A percentile compares a stretch with the other conserved stretches of the same genome.
phyloP scores from a whole-genome alignment of 495 filamentous ascomycete genomes.

The Viridothelium virens region DNA sequence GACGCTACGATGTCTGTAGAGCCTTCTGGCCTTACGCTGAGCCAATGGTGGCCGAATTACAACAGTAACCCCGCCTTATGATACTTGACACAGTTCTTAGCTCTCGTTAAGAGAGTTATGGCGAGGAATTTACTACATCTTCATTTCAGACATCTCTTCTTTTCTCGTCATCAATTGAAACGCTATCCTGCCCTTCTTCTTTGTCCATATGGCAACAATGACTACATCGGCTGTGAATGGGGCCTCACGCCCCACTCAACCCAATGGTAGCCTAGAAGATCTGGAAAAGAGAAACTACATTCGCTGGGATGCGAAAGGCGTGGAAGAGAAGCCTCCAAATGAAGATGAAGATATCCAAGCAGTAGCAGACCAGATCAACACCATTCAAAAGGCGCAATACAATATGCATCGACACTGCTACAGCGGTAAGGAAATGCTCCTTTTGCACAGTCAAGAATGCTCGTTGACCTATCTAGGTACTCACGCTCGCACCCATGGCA shows the following conservation, averaged over 20 bases:
- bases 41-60: not conserved
- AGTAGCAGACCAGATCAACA: constrained; percentile 42
- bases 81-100: not conserved
- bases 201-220: not conserved
- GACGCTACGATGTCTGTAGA: not conserved
- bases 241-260: not conserved
- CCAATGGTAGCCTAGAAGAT: not conserved
- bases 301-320: constrained; percentile 35
- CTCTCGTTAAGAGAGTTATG: not conserved
- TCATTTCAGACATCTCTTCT: too few species aligned
- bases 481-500: constrained; percentile 41
- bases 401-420: constrained; percentile 41
- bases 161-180: too few species aligned
- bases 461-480: constrained; percentile 23
- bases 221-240: not conserved
- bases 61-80: not conserved
- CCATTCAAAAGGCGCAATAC: constrained; percentile 42
- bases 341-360: constrained; percentile 43
- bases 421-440: constrained; percentile 20
- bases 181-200: not conserved
- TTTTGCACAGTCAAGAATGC: not conserved
- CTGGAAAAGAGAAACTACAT: not conserved
- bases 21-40: not conserved
- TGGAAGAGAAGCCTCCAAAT: constrained; percentile 38
- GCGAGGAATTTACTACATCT: not conserved